Evolutionary conservation across 2,329 filamentous ascomycete species (phyloP).

Genomic region (Diaporthe helianthi): DNA sequence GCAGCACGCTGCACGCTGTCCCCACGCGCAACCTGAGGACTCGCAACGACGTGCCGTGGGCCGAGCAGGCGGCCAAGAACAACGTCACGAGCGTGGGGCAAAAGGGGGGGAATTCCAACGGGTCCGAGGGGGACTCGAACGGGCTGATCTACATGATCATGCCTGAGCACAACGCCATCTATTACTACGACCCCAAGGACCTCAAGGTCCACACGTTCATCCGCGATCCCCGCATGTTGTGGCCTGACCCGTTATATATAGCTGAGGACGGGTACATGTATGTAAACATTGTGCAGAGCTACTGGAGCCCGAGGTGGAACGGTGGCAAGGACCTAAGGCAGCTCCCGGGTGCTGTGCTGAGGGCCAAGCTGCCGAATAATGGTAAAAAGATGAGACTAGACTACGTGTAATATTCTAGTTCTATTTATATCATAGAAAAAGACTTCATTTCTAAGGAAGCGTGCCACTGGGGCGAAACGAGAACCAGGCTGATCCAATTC

Average conservation of each 20-base stretch:
- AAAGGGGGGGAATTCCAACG: constrained; percentile 53
- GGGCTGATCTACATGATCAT: constrained; percentile 55
- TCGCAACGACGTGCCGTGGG: constrained; percentile 1
- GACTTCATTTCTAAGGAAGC: neutral
- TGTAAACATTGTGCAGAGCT: constrained; percentile 16
- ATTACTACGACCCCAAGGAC: constrained; percentile 46
- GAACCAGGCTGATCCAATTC: too few relatives aligned
- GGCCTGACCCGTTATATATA: constrained; percentile 13
- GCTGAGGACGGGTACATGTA: constrained; percentile 28
- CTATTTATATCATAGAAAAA: neutral
- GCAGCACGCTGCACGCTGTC: neutral
- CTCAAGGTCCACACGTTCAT: constrained; percentile 23
- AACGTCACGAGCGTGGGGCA: constrained; percentile 54
- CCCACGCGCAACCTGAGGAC: constrained; percentile 4
- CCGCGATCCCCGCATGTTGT: constrained; percentile 21
- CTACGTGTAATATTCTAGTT: constrained; percentile 54
- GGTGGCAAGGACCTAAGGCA: constrained; percentile 22
- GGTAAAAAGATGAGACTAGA: constrained; percentile 26
- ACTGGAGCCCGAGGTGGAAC: constrained; percentile 29
- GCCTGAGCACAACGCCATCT: constrained; percentile 53
- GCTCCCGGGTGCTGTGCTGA: constrained; percentile 23
- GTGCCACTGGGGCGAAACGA: neutral
- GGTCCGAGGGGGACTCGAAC: constrained; percentile 51
- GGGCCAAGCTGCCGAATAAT: constrained; percentile 20
- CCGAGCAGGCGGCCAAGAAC: constrained; percentile 35